Base-by-base conservation (phyloP, 768 basidiomycete genomes). In the Boletus sp. region DNA sequence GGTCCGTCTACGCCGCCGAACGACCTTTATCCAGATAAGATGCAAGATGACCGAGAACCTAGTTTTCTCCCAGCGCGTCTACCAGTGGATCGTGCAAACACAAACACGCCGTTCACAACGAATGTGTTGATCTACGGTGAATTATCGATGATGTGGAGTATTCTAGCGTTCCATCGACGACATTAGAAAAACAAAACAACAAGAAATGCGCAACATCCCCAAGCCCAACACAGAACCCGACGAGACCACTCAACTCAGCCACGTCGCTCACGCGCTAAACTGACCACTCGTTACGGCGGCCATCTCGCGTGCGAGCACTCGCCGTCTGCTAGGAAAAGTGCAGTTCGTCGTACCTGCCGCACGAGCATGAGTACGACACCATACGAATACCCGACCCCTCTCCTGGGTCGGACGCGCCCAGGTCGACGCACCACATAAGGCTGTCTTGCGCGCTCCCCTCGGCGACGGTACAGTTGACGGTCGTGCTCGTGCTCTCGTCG, bases 281-380 rank as follows among this genome's bases (percentile, higher is more conserved):
- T 76, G 71, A 9, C 81, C 79, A 52, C 73, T 68, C 52, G 83
- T 76, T 1, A 78, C 75, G 20, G 76, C 58, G 0, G 81, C 72
- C 17, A 85, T 79, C 58, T 84, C 78, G 47, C 75, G 71, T 0
- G 82, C 84, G 2, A 85, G 74, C 35, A 80, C 74, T 71, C 54
- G 82, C 79, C 1, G 80, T 75, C 61, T 86, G 84, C 61, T 84
- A 81, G 5, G 82, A 83, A 7, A 82, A 81, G 62, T 85, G 84
- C 15, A 86, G 71, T 58, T 85, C 84, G 59, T 86, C 83, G 56
- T 62, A 66, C 53, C 58, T 62, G 24, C 5, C 11, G 5, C n/a
- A 12, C 9, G 12, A 7, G 11, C n/a, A 29, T 29, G n/a, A 33
- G 47, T 15, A 30, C 17, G 17, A 30, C 1, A 29, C 5, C 33